Conservation (phyloP, 2,329 filamentous ascomycete species). For the Aureobasidium sp. region DNA sequence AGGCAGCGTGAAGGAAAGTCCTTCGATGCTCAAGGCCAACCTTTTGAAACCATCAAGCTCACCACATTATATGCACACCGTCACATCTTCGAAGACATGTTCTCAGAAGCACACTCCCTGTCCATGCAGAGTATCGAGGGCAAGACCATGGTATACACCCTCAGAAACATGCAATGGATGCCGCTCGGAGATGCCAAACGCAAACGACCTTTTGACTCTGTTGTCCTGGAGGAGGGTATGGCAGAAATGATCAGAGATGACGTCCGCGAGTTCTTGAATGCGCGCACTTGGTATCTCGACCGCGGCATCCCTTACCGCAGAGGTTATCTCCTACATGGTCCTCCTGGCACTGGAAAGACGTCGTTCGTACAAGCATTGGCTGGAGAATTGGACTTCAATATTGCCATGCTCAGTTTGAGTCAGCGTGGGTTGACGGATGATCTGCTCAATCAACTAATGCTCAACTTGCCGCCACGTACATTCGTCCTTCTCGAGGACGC, state of each 20-base stretch:
- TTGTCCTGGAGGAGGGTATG: conserved; percentile 76
- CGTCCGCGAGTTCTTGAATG: conserved; percentile 71
- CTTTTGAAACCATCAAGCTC: conserved; percentile 88
- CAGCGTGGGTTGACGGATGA: conserved; percentile 87
- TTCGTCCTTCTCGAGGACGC: conserved; percentile 83
- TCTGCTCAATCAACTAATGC: conserved; percentile 75
- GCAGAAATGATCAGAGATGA: conserved; percentile 75
- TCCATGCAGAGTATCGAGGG: conserved; percentile 77
- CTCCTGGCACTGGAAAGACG: conserved; percentile 86
- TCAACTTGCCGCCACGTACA: conserved; percentile 75
- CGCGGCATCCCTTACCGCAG: conserved; percentile 89
- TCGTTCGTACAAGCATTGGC: conserved; percentile 95
- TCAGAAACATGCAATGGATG: conserved; percentile 76
- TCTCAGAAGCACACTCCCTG: conserved; percentile 75
- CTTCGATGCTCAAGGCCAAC: conserved; percentile 73
- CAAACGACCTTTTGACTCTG: conserved; percentile 81
- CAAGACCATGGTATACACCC: conserved; percentile 86
- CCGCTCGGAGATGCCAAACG: conserved; percentile 75
- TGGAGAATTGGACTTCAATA: conserved; percentile 85
- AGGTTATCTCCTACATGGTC: conserved; percentile 82
- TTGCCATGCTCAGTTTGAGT: conserved; percentile 86
- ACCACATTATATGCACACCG: conserved; percentile 87
- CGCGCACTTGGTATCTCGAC: conserved; percentile 83
- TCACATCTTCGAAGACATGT: conserved; percentile 83
- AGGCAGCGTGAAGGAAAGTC: conserved; percentile 76